Evolutionary conservation across 2,329 filamentous ascomycete genomes (phyloP).

Genomic region (Fusarium brevicatenulatum): DNA sequence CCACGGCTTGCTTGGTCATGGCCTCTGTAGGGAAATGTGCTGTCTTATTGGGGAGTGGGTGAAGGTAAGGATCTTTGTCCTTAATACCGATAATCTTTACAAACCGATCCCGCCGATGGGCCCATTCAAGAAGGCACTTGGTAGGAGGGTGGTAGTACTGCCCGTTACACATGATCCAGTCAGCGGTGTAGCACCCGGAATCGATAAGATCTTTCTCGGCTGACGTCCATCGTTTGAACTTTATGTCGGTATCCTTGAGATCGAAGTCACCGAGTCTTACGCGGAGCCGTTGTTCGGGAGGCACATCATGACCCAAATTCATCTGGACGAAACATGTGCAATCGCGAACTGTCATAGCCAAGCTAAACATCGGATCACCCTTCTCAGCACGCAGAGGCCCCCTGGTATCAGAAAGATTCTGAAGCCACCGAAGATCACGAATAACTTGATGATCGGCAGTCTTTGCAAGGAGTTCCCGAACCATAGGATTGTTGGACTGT

Average conservation of each 20-base stretch:
- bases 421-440: conserved; percentile 49
- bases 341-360: conserved; percentile 84
- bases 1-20: conserved; percentile 20
- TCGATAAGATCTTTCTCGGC: conserved; percentile 71
- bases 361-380: conserved; percentile 61
- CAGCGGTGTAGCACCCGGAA: conserved; percentile 74
- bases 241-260: conserved; percentile 74
- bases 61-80: conserved; percentile 23
- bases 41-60: conserved; percentile 15
- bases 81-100: conserved; percentile 38
- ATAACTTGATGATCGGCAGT: conserved; percentile 51
- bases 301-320: conserved; percentile 38
- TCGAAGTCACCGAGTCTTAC: conserved; percentile 80
- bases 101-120: conserved; percentile 28
- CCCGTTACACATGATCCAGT: conserved; percentile 50
- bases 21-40: conserved; percentile 23
- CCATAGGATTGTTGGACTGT: conserved; percentile 20
- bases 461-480: conserved; percentile 39
- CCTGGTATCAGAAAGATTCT: conserved; percentile 55
- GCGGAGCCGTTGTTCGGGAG: conserved; percentile 52
- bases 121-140: conserved; percentile 49
- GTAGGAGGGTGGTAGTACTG: conserved; percentile 51
- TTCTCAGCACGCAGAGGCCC: conserved; percentile 56
- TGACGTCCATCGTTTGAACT: conserved; percentile 74
- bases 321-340: conserved; percentile 79